phyloP scores from a whole-genome alignment of 306 rosid species.

The Begonia loranthoides region DNA sequence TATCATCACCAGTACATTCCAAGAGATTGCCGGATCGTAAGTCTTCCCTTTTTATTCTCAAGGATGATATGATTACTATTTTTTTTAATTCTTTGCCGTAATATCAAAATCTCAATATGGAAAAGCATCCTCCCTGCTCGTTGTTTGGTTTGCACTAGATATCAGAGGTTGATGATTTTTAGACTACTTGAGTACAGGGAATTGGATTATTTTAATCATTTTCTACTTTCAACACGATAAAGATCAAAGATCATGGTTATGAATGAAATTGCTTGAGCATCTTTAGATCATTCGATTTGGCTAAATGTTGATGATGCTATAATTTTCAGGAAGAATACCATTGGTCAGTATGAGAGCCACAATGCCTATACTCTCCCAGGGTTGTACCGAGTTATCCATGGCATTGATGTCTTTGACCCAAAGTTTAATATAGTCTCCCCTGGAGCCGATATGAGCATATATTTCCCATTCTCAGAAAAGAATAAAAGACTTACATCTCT shows the following conservation, averaged over 20 bases:
- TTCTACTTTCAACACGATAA: too few species aligned
- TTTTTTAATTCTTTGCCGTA: too few species aligned
- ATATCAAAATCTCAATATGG: too few species aligned
- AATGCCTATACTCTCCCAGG: slow-evolving; percentile 81
- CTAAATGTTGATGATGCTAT: neutral
- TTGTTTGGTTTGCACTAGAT: too few species aligned
- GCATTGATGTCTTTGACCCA: slow-evolving; percentile 94
- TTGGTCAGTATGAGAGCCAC: slow-evolving; percentile 97
- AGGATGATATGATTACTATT: neutral
- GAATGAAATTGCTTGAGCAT: too few species aligned
- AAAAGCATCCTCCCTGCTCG: too few species aligned
- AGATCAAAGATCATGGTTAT: too few species aligned
- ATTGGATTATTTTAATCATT: too few species aligned
- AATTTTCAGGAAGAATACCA: slow-evolving; percentile 66
- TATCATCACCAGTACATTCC: slow-evolving; percentile 94
- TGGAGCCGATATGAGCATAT: slow-evolving; percentile 82
- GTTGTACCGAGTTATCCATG: slow-evolving; percentile 84
- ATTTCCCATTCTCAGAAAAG: slow-evolving; percentile 75
- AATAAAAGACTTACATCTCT: slow-evolving; percentile 63
- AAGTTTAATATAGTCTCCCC: slow-evolving; percentile 99
- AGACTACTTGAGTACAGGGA: too few species aligned
- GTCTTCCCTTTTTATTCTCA: slow-evolving; percentile 9
- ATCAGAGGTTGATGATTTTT: too few species aligned
- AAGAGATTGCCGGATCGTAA: slow-evolving; percentile 94
- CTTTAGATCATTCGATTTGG: too few species aligned